A percentile compares a stretch with the other conserved stretches of the same genome.
phyloP scores from a whole-genome alignment of 2,329 filamentous ascomycete species.

The Aureobasidium sp. region DNA sequence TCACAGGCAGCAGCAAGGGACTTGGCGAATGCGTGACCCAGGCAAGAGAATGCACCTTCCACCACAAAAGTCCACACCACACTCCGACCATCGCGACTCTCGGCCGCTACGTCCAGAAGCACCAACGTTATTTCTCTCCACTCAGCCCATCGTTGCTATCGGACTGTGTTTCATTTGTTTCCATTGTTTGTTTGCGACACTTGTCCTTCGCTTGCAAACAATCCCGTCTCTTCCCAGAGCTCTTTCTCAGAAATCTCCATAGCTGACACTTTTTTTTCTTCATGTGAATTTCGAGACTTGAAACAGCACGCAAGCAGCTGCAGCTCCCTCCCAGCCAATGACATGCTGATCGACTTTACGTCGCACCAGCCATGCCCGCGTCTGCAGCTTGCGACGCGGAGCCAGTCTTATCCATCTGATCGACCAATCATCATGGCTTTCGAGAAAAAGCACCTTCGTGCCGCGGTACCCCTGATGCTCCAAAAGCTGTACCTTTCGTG shows the following conservation, averaged over 20 bases:
- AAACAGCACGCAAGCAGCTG: conserved; percentile 8
- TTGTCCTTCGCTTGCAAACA: not conserved
- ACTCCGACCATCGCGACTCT: not conserved
- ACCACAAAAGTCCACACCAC: not conserved
- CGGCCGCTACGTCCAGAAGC: conserved; percentile 8
- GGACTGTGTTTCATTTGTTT: conserved; percentile 5
- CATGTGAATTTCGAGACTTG: conserved; percentile 1
- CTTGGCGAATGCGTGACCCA: conserved; percentile 11
- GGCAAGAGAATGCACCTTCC: not conserved
- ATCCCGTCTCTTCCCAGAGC: not conserved
- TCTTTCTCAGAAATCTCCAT: not conserved
- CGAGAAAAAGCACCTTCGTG: conserved; percentile 13
- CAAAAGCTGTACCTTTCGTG: conserved; percentile 3
- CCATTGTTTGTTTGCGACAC: conserved; percentile 11
- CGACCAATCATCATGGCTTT: conserved; percentile 4
- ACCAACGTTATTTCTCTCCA: conserved; percentile 13
- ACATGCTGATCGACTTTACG: conserved; percentile 14
- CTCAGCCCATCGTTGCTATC: conserved; percentile 10
- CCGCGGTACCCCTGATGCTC: conserved; percentile 9
- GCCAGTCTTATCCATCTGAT: not conserved
- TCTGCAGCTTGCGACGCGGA: conserved; percentile 1
- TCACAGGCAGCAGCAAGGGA: conserved; percentile 14
- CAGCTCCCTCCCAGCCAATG: conserved; percentile 8
- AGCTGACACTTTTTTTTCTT: not conserved
- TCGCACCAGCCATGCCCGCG: conserved; percentile 12